Evolutionary conservation across 2,329 filamentous ascomycete species (phyloP).

Genomic region (Hypoxylon sp.): DNA sequence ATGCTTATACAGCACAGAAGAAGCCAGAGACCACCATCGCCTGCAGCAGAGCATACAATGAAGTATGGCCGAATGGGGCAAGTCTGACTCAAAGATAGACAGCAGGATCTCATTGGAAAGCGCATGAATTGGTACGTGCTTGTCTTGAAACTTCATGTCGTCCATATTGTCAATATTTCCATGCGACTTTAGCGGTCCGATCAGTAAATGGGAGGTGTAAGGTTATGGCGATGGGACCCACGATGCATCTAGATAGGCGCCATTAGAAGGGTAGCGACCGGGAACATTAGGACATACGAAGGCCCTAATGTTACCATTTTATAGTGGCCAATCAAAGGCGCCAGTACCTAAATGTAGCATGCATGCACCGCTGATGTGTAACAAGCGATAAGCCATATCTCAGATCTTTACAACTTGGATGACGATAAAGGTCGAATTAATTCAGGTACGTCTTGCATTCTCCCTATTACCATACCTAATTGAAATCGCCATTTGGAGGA

Average conservation of each 20-base stretch:
- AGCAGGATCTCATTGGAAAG: slow-evolving; percentile 23
- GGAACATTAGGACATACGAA: neutral
- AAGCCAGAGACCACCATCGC: slow-evolving; percentile 22
- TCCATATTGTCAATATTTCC: neutral
- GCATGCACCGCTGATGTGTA: neutral
- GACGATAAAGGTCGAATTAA: too few relatives aligned
- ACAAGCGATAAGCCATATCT: too few relatives aligned
- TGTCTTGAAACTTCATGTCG: neutral
- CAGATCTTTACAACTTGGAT: too few relatives aligned
- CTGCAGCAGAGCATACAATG: slow-evolving; percentile 23
- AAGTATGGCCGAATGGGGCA: slow-evolving; percentile 2
- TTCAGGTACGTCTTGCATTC: too few relatives aligned
- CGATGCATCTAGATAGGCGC: neutral
- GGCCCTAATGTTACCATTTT: neutral
- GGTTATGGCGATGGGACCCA: neutral
- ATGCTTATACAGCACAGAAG: slow-evolving; percentile 27
- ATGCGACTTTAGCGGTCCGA: neutral
- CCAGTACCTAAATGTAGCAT: neutral
- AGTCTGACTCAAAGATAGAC: slow-evolving; percentile 10
- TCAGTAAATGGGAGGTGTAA: neutral
- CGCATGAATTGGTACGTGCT: neutral
- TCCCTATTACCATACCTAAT: too few relatives aligned
- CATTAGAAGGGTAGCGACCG: too few relatives aligned
- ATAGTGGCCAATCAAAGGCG: neutral
- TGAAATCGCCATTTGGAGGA: too few relatives aligned